Evolutionary conservation across 345 rosid genomes (phyloP), one percentile per base, ranked within the genome.

Genomic region (Hibiscus mutabilis): DNA sequence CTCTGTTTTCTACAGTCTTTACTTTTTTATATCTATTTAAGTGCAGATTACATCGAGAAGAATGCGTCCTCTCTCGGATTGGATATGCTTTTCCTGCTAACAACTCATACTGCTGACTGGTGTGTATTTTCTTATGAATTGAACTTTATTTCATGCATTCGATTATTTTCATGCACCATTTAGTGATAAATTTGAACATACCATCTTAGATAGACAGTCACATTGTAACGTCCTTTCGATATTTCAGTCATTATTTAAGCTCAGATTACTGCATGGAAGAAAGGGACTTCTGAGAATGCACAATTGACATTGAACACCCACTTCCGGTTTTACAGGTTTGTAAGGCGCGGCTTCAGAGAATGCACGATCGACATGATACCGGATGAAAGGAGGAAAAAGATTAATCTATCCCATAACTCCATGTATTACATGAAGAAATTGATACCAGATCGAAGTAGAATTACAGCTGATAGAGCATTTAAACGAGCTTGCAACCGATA

Each of bases 101-200:
- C 97, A n/a, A 91, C 98, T 22, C 93, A 97, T 5, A 88, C 97
- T 25, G 92, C 97, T 2, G 97, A 94, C 66, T 94, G 98, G 97
- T 94, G 66, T 14, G 81, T 78, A 44, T 56, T 67, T 62, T 27
- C 40, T 61, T 66, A 15, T 12, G 22, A 60, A 40, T 8, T 16
- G 12, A 5, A 11, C n/a, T 19, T 19, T 21, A 19, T 64, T 64
- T 40, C 18, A 14, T 18, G 27, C 9, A 18, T 37, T 40, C 16
- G 12, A 35, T 18, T 62, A 52, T 53, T 53, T 53, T 53, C 57
- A 52, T n/a, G 14, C 60, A 19, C 14, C 60, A 22, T 40, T 42
- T 40, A 40, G 18, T 53, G 8, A 16, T 27, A 57, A 69, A 42
- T 10, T 18, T 19, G 25, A 49, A 22, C 13, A 19, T 7, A n/a